A percentile compares a stretch with the other conserved stretches of the same genome.
Evolutionary conservation across 805 yeast genomes (phyloP).

Genomic region (Ogataea pini): DNA sequence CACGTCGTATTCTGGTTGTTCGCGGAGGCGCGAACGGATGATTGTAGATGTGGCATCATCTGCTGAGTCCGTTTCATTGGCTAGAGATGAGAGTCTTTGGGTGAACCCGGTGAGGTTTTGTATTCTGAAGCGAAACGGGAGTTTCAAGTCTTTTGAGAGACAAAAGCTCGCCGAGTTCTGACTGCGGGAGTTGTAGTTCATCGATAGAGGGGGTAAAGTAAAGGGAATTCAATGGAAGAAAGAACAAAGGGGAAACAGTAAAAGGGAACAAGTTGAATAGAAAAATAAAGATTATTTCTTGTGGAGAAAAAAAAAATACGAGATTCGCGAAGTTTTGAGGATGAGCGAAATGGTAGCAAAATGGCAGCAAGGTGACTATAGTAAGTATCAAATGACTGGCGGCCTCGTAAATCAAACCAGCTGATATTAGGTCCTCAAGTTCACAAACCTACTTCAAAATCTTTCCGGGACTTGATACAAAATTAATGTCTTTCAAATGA

Average conservation of each 20-base stretch:
- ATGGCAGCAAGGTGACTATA: too few species aligned
- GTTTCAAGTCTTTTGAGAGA: constrained; percentile 53
- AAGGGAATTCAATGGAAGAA: too few species aligned
- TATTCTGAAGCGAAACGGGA: constrained; percentile 51
- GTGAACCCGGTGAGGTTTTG: constrained; percentile 21
- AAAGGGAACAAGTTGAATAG: background rate
- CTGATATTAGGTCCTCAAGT: too few species aligned
- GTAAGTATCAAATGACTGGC: too few species aligned
- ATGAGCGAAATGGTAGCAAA: too few species aligned
- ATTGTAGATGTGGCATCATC: constrained; percentile 16
- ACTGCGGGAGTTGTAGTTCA: constrained; percentile 26
- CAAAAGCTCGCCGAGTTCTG: constrained; percentile 41
- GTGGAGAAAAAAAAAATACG: background rate
- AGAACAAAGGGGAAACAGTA: background rate
- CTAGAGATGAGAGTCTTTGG: constrained; percentile 16
- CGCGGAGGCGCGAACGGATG: constrained; percentile 18
- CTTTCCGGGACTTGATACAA: too few species aligned
- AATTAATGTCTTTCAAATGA: too few species aligned
- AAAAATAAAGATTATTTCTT: too few species aligned
- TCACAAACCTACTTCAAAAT: too few species aligned
- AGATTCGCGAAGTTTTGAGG: too few species aligned
- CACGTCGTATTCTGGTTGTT: constrained; percentile 18
- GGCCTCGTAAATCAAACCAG: too few species aligned
- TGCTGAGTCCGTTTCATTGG: constrained; percentile 2
- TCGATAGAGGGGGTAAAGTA: constrained; percentile 5